Conservation (phyloP, 1,284 basidiomycete genomes). For the Leccinum ponderosum region DNA sequence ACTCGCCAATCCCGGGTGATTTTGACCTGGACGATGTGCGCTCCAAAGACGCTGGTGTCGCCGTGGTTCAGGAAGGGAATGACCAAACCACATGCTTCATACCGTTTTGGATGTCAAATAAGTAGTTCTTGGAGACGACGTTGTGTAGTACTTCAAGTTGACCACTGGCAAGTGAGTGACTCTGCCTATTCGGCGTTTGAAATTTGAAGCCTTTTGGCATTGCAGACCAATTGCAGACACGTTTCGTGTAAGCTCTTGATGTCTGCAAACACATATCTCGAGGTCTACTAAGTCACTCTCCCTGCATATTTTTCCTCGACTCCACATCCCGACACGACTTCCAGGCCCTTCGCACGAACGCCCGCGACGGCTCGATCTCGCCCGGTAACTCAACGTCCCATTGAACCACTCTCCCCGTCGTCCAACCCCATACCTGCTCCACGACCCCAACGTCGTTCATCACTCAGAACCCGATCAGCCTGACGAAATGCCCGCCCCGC, state of each 20-base stretch:
- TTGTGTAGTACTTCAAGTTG: no score
- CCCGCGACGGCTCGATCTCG: conserved; percentile 11
- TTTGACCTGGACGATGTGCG: conserved; percentile 89
- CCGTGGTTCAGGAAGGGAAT: conserved; percentile 40
- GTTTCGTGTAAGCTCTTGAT: no score
- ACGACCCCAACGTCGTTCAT: conserved; percentile 53
- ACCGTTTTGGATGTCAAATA: no score
- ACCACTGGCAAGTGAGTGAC: no score
- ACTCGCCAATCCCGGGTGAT: conserved; percentile 85
- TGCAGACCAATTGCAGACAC: no score
- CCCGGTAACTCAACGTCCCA: conserved; percentile 11
- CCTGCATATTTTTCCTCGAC: no score
- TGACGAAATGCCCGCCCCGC: conserved; percentile 45
- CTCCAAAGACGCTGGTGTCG: conserved; percentile 86
- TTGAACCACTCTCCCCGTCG: conserved; percentile 35
- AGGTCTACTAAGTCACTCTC: no score
- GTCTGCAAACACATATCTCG: no score
- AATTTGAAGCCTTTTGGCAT: no score
- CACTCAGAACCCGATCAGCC: conserved; percentile 30
- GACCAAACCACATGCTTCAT: no score
- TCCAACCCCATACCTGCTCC: conserved; percentile 46
- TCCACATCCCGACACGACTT: not conserved
- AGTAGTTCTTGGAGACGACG: conserved; percentile 60
- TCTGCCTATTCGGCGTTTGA: no score
- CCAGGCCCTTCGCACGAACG: conserved; percentile 1